Conservation (phyloP, 371 early-diverging fungal genomes). For the Actinomortierella ambigua region DNA sequence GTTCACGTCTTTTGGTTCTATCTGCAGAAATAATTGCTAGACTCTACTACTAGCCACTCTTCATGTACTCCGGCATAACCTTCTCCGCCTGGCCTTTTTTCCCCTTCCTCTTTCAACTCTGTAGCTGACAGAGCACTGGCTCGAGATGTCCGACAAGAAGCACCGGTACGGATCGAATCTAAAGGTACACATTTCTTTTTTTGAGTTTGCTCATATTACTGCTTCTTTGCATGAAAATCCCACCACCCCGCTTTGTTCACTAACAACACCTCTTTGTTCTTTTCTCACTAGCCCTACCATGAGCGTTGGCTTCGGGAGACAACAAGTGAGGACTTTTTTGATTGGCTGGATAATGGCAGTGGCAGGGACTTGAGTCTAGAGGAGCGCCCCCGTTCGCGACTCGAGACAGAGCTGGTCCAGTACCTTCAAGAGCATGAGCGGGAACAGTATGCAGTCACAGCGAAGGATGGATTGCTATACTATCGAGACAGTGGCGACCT, state of each 20-base stretch:
- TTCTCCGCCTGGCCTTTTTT: too few relatives aligned
- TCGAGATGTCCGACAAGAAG: constrained; percentile 46
- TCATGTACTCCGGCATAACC: background rate
- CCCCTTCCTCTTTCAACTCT: constrained; percentile 1
- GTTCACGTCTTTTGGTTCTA: background rate
- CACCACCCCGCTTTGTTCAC: background rate
- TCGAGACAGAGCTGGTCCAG: constrained; percentile 33
- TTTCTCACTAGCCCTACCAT: constrained; percentile 31
- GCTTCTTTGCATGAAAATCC: background rate
- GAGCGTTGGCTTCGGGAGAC: constrained; percentile 36
- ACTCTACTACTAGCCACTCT: background rate
- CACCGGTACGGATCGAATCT: constrained; percentile 51
- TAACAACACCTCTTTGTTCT: background rate
- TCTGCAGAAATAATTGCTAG: background rate
- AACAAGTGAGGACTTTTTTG: constrained; percentile 46
- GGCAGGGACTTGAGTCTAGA: constrained; percentile 38
- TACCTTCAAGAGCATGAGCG: constrained; percentile 44
- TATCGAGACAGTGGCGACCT: constrained; percentile 20
- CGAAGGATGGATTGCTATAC: constrained; percentile 31
- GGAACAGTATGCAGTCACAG: constrained; percentile 28
- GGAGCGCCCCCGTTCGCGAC: constrained; percentile 22
- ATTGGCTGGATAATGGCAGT: constrained; percentile 48
- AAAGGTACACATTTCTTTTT: constrained; percentile 23
- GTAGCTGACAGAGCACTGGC: constrained; percentile 50
- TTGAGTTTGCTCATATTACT: background rate